phyloP scores from a whole-genome alignment of 306 rosid genomes.

The Astragalus membranaceus region DNA sequence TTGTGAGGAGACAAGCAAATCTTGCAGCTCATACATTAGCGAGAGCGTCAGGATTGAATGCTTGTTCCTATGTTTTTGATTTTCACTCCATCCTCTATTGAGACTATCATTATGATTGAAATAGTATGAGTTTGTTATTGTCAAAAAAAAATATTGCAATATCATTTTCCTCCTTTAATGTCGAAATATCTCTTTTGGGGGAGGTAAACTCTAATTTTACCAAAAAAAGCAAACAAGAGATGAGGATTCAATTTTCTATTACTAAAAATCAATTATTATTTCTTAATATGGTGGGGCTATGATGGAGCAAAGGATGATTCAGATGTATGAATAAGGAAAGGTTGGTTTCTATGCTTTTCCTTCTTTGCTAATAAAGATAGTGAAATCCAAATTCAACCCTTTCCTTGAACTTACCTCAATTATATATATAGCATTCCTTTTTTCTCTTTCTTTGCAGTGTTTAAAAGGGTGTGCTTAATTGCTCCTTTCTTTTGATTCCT shows the following conservation, averaged over 20 bases:
- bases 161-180: conserved; percentile 13
- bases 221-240: conserved; percentile 52
- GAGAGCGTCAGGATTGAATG: no score
- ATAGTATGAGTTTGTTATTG: no score
- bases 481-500: conserved; percentile 4
- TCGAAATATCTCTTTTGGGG: conserved; percentile 6
- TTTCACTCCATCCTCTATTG: no score
- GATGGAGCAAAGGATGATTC: not conserved
- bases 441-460: not conserved
- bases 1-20: no score
- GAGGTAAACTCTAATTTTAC: conserved; percentile 20
- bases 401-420: conserved; percentile 22
- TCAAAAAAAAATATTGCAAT: not conserved
- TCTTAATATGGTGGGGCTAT: conserved; percentile 13
- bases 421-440: not conserved
- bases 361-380: conserved; percentile 6
- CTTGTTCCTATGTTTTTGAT: no score
- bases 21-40: no score
- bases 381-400: conserved; percentile 6
- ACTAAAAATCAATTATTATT: not conserved
- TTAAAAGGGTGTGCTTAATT: not conserved
- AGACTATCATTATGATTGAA: no score
- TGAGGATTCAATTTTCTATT: conserved; percentile 22
- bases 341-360: not conserved
- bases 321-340: conserved; percentile 32